phyloP scores from a whole-genome alignment of 192 early-diverging fungal species.

The Allomyces javanicus region DNA sequence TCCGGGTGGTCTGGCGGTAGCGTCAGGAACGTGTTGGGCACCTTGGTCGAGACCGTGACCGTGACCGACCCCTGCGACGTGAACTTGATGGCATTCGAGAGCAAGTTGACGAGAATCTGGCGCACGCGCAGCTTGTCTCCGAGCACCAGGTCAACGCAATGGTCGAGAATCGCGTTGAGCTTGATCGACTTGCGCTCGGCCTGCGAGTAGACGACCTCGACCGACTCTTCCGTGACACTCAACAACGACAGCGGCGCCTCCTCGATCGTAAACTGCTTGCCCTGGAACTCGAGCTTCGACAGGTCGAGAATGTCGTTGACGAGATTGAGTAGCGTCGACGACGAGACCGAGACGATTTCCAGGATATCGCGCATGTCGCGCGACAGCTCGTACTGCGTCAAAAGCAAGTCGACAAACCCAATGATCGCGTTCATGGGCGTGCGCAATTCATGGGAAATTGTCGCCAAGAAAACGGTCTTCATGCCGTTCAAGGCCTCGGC shows the following conservation, averaged over 20 bases:
- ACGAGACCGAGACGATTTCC: slow-evolving; percentile 51
- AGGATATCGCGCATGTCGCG: slow-evolving; percentile 62
- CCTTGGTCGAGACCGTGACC: slow-evolving; percentile 9
- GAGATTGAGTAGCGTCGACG: slow-evolving; percentile 50
- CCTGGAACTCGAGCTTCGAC: slow-evolving; percentile 32
- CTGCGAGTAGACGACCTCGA: slow-evolving; percentile 51
- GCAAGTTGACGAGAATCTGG: slow-evolving; percentile 28
- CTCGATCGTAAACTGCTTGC: slow-evolving; percentile 37
- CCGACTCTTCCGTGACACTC: slow-evolving; percentile 36
- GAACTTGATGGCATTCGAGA: slow-evolving; percentile 35
- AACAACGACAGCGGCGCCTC: slow-evolving; percentile 44
- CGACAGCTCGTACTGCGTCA: slow-evolving; percentile 46
- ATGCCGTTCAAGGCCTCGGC: not conserved
- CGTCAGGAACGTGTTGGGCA: slow-evolving; percentile 4
- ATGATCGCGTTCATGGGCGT: slow-evolving; percentile 73
- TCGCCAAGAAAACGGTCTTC: slow-evolving; percentile 37
- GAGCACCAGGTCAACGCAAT: slow-evolving; percentile 43
- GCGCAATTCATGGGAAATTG: slow-evolving; percentile 63
- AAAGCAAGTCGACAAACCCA: slow-evolving; percentile 49
- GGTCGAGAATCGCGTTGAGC: slow-evolving; percentile 44
- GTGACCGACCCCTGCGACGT: slow-evolving; percentile 19
- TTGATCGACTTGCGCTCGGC: slow-evolving; percentile 52
- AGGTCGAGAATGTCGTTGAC: slow-evolving; percentile 74
- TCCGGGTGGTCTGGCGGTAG: no score
- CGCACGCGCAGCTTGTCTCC: slow-evolving; percentile 31